Evolutionary conservation across 768 basidiomycete species (phyloP).

Genomic region (Pulveroboletus frians): DNA sequence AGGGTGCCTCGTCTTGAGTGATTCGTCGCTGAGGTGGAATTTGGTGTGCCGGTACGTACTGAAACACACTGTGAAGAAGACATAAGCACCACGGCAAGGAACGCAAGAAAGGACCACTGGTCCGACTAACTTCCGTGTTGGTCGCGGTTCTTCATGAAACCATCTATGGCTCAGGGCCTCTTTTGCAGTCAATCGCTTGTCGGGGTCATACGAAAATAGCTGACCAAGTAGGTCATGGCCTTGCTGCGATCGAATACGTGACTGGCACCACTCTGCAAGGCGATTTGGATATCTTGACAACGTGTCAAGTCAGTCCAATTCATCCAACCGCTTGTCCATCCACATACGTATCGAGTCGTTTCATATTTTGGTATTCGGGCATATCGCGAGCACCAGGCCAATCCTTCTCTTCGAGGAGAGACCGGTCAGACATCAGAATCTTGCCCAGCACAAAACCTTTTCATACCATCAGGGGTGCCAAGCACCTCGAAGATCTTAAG

Average conservation of each 20-base stretch:
- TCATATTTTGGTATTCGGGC: slow-evolving; percentile 85
- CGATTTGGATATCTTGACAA: slow-evolving; percentile 51
- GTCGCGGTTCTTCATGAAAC: slow-evolving; percentile 88
- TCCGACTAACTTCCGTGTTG: slow-evolving; percentile 72
- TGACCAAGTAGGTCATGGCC: slow-evolving; percentile 82
- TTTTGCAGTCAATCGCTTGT: slow-evolving; percentile 74
- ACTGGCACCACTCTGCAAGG: slow-evolving; percentile 70
- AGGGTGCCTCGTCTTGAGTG: slow-evolving; percentile 87
- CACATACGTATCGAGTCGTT: slow-evolving; percentile 66
- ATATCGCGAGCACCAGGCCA: slow-evolving; percentile 86
- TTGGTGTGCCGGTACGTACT: slow-evolving; percentile 55
- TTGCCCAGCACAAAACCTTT: not conserved
- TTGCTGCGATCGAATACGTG: slow-evolving; percentile 50
- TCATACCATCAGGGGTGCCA: slow-evolving; percentile 76
- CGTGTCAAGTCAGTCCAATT: slow-evolving; percentile 11
- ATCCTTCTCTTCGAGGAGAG: slow-evolving; percentile 55
- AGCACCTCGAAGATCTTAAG: slow-evolving; percentile 94
- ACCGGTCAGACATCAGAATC: slow-evolving; percentile 1
- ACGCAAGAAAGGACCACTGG: not conserved
- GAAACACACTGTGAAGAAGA: slow-evolving; percentile 60
- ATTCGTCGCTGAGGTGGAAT: slow-evolving; percentile 85
- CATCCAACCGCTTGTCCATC: not conserved
- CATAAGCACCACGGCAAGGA: slow-evolving; percentile 4
- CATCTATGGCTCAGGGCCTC: slow-evolving; percentile 82
- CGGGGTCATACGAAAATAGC: slow-evolving; percentile 89